A percentile compares a stretch with the other conserved stretches of the same genome.
Evolutionary conservation across 345 rosid species (phyloP).

Genomic region (Hypericum perforatum): DNA sequence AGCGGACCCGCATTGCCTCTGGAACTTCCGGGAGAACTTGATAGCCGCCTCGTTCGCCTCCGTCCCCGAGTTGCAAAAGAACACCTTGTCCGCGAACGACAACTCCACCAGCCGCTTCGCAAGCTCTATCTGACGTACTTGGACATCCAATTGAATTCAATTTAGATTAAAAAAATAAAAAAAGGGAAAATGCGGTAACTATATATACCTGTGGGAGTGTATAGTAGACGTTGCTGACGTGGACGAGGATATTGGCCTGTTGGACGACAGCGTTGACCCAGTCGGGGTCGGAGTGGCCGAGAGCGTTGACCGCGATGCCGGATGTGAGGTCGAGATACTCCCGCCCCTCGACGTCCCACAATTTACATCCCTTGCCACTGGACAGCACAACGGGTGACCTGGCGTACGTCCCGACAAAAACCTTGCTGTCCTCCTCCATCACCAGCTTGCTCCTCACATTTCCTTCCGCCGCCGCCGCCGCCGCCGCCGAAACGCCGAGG

Average conservation of each 20-base stretch:
- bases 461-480: constrained; percentile 6
- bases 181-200: background rate
- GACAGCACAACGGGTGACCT: constrained; percentile 62
- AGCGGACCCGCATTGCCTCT: constrained; percentile 49
- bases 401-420: constrained; percentile 70
- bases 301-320: constrained; percentile 78
- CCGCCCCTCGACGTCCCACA: constrained; percentile 63
- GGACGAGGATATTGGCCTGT: constrained; percentile 62
- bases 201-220: constrained; percentile 59
- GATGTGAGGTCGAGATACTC: constrained; percentile 70
- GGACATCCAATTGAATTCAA: background rate
- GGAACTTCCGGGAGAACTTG: constrained; percentile 82
- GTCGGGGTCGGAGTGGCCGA: constrained; percentile 77
- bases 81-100: constrained; percentile 80
- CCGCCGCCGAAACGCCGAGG: constrained; percentile 18
- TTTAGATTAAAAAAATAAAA: background rate
- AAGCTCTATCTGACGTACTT: constrained; percentile 53
- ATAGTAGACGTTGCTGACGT: constrained; percentile 69
- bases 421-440: constrained; percentile 47
- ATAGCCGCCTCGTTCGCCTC: constrained; percentile 98
- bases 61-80: constrained; percentile 79
- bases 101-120: constrained; percentile 61
- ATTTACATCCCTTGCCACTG: constrained; percentile 67
- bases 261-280: constrained; percentile 62
- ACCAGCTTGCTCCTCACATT: constrained; percentile 33